Base-by-base conservation (phyloP, 345 rosid species). In the Acer negundo region DNA sequence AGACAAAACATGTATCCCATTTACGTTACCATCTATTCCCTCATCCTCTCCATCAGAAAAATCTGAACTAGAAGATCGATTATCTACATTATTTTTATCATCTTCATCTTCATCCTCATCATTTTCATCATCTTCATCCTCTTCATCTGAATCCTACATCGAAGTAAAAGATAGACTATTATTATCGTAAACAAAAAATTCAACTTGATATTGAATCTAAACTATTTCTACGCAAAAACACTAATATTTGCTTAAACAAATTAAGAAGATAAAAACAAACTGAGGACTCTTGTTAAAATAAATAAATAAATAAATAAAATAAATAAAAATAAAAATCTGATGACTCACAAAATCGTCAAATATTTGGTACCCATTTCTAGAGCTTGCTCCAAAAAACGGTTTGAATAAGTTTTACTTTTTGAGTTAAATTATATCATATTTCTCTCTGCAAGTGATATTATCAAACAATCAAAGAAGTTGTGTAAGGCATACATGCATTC, bases 71-170 rank as follows among this genome's bases (percentile, higher is more conserved):
- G 86, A 84, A 75, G 80, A 78, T 72, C 70, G 79, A 69, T 73
- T 56, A 78, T 77, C 83, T 47, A 7, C 73, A 73, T 80, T 77
- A 47, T 56, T 73, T 73, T 80, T 75, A 35, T 78, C 38, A 19
- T 76, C 76, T 9, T 87, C 85, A 28, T 80, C 79, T 6, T 35
- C 80, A 69, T 23, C 81, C 24, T 28, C 77, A 44, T 75, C 84
- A 69, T 59, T 67, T 8, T 75, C 72, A 46, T 73, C 83, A 70
- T 85, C 85, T 26, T 83, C 88, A 68, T 75, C 84, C 26, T 73
- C 91, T 56, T 82, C 89, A 59, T 86, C 86, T 10, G 84, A 75
- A 69, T 78, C 94, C 99, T 93, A 79, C 44, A 59, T 35, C 20
- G 11, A 28, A 78, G 68, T 15, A 67, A 28, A 42, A 16, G 35